These are phyloP conservation scores for Heritiera fomes DNA, from an alignment of 345 rosid genomes.

Conservation along the genomic window DNA sequence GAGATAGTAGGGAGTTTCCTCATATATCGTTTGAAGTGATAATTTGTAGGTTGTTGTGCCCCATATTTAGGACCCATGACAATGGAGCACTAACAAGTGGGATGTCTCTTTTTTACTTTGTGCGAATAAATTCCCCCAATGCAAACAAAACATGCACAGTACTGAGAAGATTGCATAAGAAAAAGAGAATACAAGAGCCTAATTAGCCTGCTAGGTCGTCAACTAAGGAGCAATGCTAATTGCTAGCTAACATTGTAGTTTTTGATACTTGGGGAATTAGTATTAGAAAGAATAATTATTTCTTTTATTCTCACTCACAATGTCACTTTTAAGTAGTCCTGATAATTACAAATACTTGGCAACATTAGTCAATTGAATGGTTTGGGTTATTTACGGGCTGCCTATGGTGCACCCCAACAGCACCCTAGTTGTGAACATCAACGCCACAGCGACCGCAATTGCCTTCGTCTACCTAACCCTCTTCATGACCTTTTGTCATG, in stretches of 20 bases:
- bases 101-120: not conserved
- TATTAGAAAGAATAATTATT: not conserved
- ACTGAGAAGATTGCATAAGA: not conserved
- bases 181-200: not conserved
- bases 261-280: not conserved
- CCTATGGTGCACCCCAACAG: conserved; percentile 76
- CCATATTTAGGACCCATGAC: too few species aligned
- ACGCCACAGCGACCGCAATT: conserved; percentile 58
- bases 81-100: not conserved
- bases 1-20: too few species aligned
- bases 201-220: not conserved
- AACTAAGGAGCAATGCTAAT: not conserved
- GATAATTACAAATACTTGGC: conserved; percentile 39
- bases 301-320: not conserved
- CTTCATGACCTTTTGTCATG: conserved; percentile 42
- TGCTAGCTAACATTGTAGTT: not conserved
- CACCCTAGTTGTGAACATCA: conserved; percentile 68
- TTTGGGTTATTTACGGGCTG: conserved; percentile 83
- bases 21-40: too few species aligned
- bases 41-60: too few species aligned
- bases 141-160: conserved; percentile 3
- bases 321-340: too few species aligned
- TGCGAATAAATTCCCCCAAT: not conserved
- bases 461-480: conserved; percentile 52
- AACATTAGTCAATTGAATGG: conserved; percentile 70